Evolutionary conservation across 2,329 filamentous ascomycete species (phyloP).

Genomic region (Bipolaris zeicola): DNA sequence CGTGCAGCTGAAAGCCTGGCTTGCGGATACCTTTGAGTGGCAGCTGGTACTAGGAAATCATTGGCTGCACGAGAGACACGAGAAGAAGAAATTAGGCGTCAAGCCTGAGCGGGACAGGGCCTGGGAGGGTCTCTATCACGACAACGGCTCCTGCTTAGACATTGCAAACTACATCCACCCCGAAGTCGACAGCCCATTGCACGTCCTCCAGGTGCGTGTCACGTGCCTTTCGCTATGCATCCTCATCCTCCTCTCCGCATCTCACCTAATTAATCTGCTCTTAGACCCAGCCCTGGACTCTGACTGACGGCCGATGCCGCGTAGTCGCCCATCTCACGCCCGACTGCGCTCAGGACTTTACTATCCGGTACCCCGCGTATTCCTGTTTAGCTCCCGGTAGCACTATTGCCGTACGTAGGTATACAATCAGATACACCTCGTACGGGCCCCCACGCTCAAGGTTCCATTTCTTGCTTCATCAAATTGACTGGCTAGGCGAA

Average conservation of each 20-base stretch:
- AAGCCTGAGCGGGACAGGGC: conserved; percentile 13
- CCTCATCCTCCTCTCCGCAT: background rate
- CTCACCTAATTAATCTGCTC: conserved; percentile 2
- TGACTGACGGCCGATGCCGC: conserved; percentile 37
- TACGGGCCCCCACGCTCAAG: conserved; percentile 33
- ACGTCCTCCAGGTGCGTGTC: conserved; percentile 32
- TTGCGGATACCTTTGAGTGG: conserved; percentile 27
- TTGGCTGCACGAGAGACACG: conserved; percentile 29
- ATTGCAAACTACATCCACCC: conserved; percentile 24
- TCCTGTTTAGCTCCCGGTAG: conserved; percentile 4
- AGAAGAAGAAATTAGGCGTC: conserved; percentile 9
- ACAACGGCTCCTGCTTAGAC: conserved; percentile 44
- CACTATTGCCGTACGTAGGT: conserved; percentile 28
- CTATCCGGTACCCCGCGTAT: conserved; percentile 3
- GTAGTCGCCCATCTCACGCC: conserved; percentile 25
- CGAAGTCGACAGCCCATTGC: conserved; percentile 20
- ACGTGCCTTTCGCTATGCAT: background rate
- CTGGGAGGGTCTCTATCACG: conserved; percentile 37
- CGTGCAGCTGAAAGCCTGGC: conserved; percentile 26
- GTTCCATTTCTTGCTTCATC: conserved; percentile 30
- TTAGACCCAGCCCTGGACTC: conserved; percentile 26
- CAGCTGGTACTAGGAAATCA: conserved; percentile 29
- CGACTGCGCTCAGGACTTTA: conserved; percentile 17
- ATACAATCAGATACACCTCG: conserved; percentile 32
- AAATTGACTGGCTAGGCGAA: conserved; percentile 21